phyloP scores from a whole-genome alignment of 1,284 basidiomycete species.

The Ganoderma meredithae region DNA sequence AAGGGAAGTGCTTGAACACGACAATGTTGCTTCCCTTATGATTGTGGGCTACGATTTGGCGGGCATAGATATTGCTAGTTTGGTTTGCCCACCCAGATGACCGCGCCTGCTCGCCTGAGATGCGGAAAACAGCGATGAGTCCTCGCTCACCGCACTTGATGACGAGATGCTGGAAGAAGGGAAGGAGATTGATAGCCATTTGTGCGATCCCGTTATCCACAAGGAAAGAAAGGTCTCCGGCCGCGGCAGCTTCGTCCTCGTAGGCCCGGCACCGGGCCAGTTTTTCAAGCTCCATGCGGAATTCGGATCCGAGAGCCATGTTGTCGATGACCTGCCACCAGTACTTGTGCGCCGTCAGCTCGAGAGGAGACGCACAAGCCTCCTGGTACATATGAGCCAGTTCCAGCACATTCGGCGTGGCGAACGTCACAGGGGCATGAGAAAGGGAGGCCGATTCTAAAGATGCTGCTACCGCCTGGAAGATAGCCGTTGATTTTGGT shows the following conservation, averaged over 20 bases:
- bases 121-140: slow-evolving; percentile 67
- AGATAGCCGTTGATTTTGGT: slow-evolving; percentile 75
- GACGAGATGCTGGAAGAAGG: slow-evolving; percentile 82
- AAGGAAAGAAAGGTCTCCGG: slow-evolving; percentile 69
- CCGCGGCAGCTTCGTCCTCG: slow-evolving; percentile 44
- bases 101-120: slow-evolving; percentile 50
- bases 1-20: slow-evolving; percentile 76
- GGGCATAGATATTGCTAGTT: slow-evolving; percentile 52
- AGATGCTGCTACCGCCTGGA: slow-evolving; percentile 64
- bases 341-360: slow-evolving; percentile 56
- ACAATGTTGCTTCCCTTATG: slow-evolving; percentile 53
- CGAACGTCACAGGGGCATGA: slow-evolving; percentile 64
- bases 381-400: slow-evolving; percentile 70
- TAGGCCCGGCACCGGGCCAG: slow-evolving; percentile 56
- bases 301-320: slow-evolving; percentile 68
- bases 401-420: slow-evolving; percentile 85
- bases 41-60: slow-evolving; percentile 62
- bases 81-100: slow-evolving; percentile 55
- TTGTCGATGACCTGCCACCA: slow-evolving; percentile 76
- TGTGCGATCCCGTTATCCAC: slow-evolving; percentile 73
- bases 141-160: slow-evolving; percentile 84
- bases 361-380: slow-evolving; percentile 52
- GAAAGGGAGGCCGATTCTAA: slow-evolving; percentile 36
- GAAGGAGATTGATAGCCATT: slow-evolving; percentile 82
- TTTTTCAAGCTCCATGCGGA: slow-evolving; percentile 68